Conservation (phyloP, 2,329 filamentous ascomycete genomes). For the Passalora sequoiae region DNA sequence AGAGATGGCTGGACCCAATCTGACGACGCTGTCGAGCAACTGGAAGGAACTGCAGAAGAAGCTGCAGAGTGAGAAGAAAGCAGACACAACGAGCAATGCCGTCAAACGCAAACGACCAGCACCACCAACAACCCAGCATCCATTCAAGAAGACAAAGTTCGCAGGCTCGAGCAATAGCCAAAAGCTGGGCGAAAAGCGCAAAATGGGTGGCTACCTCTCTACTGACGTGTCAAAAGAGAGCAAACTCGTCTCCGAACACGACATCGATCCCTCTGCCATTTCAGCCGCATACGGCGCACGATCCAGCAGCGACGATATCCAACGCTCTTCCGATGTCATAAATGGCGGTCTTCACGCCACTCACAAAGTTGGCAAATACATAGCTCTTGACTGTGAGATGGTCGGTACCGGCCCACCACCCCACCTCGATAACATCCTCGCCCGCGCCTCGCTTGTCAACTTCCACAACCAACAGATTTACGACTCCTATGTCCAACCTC, state of each 20-base stretch:
- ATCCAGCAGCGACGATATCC: slow-evolving; percentile 54
- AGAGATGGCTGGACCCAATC: slow-evolving; percentile 37
- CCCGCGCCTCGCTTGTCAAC: slow-evolving; percentile 84
- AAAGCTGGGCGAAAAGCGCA: slow-evolving; percentile 26
- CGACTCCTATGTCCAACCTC: slow-evolving; percentile 80
- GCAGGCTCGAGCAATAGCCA: slow-evolving; percentile 6
- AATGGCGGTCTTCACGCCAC: slow-evolving; percentile 46
- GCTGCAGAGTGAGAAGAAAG: slow-evolving; percentile 37
- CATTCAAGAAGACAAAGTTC: slow-evolving; percentile 22
- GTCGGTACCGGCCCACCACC: slow-evolving; percentile 72
- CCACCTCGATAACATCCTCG: slow-evolving; percentile 68
- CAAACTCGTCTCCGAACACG: slow-evolving; percentile 38
- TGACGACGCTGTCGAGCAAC: slow-evolving; percentile 51
- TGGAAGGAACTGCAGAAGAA: slow-evolving; percentile 73
- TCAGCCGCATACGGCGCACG: slow-evolving; percentile 58
- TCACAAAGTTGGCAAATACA: slow-evolving; percentile 76
- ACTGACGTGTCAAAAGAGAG: slow-evolving; percentile 47
- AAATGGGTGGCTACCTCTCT: slow-evolving; percentile 50
- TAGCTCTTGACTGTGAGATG: slow-evolving; percentile 97
- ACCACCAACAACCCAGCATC: slow-evolving; percentile 12
- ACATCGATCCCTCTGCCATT: slow-evolving; percentile 56
- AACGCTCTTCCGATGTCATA: slow-evolving; percentile 48
- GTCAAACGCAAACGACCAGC: slow-evolving; percentile 33
- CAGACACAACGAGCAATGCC: slow-evolving; percentile 29
- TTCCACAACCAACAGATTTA: slow-evolving; percentile 90